Base-by-base conservation (phyloP, 140 eudicot species). In the Stevia rebaudiana region DNA sequence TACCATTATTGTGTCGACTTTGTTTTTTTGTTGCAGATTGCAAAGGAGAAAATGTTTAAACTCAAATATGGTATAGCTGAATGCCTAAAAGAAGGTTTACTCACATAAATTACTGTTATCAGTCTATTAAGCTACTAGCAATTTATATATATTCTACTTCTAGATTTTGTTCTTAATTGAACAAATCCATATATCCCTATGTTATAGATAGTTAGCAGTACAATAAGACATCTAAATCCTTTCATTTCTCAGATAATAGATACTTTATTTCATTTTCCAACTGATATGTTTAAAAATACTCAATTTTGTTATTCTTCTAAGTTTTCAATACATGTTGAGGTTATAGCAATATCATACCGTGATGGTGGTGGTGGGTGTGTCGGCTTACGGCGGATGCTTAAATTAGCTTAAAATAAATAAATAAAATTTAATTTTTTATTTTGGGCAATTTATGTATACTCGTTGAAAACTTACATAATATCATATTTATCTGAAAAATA, bases 1-100 rank as follows among this genome's bases (percentile, higher is more conserved):
- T n/a, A n/a, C n/a, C n/a, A n/a, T n/a, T n/a, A n/a, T n/a, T n/a
- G n/a, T n/a, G n/a, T n/a, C n/a, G n/a, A n/a, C 75, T 58, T 17
- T 19, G 37, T 41, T 24, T 54, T 63, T 55, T 31, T 35, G 22
- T 71, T 76, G 86, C 94, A 88, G 96, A 22, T 73, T 84, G 89
- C 88, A 49, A 74, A 67, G 79, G 70, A 76, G 69, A 83, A 83
- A 76, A 83, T 83, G 91, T 73, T 66, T 66, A 80, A 72, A 49
- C 66, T 89, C 73, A 85, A 83, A 81, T 56, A 46, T 60, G 81
- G 68, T 12, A 74, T 89, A 59, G 82, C 81, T 28, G 95, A 79
- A 64, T 86, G 86, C 69, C 63, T 85, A 35, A 74, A 76, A 70
- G 88, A 77, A 54, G 90, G 79, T 15, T 66, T 69, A 51, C 77